Base-by-base conservation (phyloP, 768 basidiomycete species). In the Phlebiopsis gigantea region DNA sequence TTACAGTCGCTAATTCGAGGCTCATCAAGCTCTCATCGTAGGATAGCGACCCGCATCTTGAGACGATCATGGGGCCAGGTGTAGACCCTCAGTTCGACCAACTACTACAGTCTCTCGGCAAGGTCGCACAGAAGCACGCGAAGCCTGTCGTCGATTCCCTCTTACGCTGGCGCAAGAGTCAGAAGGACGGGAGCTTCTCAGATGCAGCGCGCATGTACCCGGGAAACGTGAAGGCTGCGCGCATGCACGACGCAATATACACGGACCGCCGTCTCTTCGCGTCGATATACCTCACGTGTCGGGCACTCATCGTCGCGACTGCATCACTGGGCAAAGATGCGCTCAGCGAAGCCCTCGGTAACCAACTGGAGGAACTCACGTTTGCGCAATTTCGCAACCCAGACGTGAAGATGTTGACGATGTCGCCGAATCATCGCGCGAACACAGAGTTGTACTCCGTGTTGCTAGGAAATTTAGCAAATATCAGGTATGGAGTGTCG, bases 211-310 rank as follows among this genome's bases (percentile, higher is more conserved):
- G 75, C 30, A 67, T 76, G n/a, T 84, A 86, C 59, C 48, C 71
- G 51, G 25, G 65, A 61, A 57, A 66, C 26, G 31, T 57, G 7
- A 70, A 70, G 24, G 63, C 61, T 28, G 56, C 72, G 22, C 77
- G 80, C 19, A 60, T 73, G 34, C 72, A 75, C 43, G 84, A 87
- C 56, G 72, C 69, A 28, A 65, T 83, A n/a, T 69, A 87, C 45
- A 79, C 77, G 55, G 90, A 90, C 67, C 84, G 87, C 28, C 85
- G 86, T 67, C 82, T 83, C n/a, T 77, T 95, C 3, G 87, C 91
- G 5, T 84, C 91, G 0, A 87, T 90, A 39, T 96, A 93, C 67
- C 83, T 98, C 65, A 87, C 93, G 84, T 94, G 91, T 65, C 83
- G 93, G 50, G 87, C 90, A 4, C 77, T 96, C 19, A 85, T 93